Percentiles rank a stretch among this genome's conserved stretches.
Evolutionary conservation across 208 protist genomes (phyloP).

Genomic region (Leishmania gerbilli): DNA sequence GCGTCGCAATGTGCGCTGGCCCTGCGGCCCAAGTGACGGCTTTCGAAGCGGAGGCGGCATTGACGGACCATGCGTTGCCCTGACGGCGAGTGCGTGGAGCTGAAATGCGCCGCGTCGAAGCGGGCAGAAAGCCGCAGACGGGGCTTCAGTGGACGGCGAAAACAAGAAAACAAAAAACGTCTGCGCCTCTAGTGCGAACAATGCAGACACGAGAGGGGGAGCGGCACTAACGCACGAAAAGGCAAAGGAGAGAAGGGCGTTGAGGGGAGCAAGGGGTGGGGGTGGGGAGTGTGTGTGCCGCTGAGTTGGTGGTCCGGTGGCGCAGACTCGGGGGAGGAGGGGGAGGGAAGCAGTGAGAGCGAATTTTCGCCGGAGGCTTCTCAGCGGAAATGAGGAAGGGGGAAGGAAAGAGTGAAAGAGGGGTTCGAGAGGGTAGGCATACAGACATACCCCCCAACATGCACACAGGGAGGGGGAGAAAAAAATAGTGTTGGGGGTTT

Average conservation of each 20-base stretch:
- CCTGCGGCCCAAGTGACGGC: constrained; percentile 1
- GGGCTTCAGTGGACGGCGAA: background rate
- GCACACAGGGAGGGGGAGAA: background rate
- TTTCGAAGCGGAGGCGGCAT: constrained; percentile 6
- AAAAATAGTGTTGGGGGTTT: background rate
- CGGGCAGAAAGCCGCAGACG: background rate
- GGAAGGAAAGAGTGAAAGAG: background rate
- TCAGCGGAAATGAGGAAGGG: background rate
- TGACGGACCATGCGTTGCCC: background rate
- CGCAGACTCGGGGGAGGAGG: background rate
- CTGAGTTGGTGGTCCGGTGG: constrained; percentile 1
- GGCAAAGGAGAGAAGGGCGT: constrained; percentile 10
- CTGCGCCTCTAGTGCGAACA: background rate
- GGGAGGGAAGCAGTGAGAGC: background rate
- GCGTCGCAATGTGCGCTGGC: background rate
- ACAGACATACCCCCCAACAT: background rate
- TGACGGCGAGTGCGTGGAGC: background rate
- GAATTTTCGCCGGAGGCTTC: background rate
- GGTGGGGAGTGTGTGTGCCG: background rate
- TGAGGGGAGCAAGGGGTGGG: background rate
- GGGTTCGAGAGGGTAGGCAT: background rate
- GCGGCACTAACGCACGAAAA: background rate
- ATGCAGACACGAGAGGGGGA: background rate
- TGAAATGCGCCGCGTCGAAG: background rate
- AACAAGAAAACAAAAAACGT: background rate